Conservation (phyloP, 345 rosid genomes). For the Lumnitzera littorea region DNA sequence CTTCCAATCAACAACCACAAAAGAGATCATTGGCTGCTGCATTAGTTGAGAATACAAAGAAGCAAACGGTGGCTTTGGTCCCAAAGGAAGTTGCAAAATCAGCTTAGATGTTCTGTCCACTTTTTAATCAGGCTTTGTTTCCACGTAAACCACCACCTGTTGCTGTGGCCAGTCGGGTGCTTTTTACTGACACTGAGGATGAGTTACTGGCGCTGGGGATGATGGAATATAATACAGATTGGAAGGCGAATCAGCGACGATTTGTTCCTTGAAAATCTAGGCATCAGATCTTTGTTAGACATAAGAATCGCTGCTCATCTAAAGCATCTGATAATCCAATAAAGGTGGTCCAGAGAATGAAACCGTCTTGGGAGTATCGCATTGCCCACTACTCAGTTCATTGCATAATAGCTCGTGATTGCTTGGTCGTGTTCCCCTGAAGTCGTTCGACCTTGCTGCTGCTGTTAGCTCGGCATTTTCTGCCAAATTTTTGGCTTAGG, state of each 20-base stretch:
- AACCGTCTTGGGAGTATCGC: no score
- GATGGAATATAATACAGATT: slow-evolving; percentile 83
- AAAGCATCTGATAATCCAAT: slow-evolving; percentile 95
- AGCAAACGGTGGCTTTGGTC: slow-evolving; percentile 77
- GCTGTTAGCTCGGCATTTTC: no score
- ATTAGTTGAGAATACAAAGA: slow-evolving; percentile 75
- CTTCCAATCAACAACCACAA: slow-evolving; percentile 37
- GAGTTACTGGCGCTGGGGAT: slow-evolving; percentile 85
- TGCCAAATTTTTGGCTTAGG: no score
- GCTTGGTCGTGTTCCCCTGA: no score
- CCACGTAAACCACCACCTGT: slow-evolving; percentile 87
- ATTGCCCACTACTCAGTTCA: no score
- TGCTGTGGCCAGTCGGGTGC: slow-evolving; percentile 68
- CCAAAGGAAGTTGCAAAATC: slow-evolving; percentile 71
- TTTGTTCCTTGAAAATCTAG: slow-evolving; percentile 95
- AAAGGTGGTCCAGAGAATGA: slow-evolving; percentile 39
- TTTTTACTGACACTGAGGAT: slow-evolving; percentile 93
- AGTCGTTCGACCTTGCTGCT: no score
- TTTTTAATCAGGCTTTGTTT: slow-evolving; percentile 61
- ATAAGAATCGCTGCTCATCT: slow-evolving; percentile 88
- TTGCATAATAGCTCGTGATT: no score
- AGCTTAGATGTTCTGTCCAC: slow-evolving; percentile 52
- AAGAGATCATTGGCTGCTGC: slow-evolving; percentile 85
- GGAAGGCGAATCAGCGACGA: slow-evolving; percentile 86
- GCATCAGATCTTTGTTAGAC: slow-evolving; percentile 94